Evolutionary conservation across 768 basidiomycete species (phyloP), one percentile per base, ranked within the genome.

Genomic region (Suillus tomentosus): DNA sequence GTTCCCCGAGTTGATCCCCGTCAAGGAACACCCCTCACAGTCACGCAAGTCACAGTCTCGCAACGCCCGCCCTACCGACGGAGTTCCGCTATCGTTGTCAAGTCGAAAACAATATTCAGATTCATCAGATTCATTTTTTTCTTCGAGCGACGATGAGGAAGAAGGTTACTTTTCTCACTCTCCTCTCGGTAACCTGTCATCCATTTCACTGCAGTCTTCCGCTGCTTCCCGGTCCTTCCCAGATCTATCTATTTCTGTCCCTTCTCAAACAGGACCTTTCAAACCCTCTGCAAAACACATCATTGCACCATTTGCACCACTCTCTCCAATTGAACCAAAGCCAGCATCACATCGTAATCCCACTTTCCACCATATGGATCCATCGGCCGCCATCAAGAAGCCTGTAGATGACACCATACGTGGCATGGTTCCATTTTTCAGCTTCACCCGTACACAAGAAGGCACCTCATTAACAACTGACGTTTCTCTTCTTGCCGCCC

Each of bases 381-480:
- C 65, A 14, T 27, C 56, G 17, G 68, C 67, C 27, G 48, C 61
- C 55, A 65, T 68, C 53, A 73, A 62, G 62, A 68, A 65, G 51
- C 22, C 53, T 42, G 40, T 40, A 40, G 40, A 63, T 8, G 57
- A 63, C n/a, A 42, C 15, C 22, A 43, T 22, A 50, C 66, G 63
- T 53, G 58, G 67, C 14, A 65, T 59, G n/a, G 81, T 88, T n/a
- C 86, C 90, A 3, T 93, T 94, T 77, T 87, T 93, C 76, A 90
- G 86, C 66, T 89, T 93, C 71, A 92, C 91, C 19, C 81, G 90
- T 65, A 92, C 91, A 7, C 75, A 81, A 24, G 92, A 93, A 73
- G 89, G 89, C 2, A 89, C 90, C 27, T 91, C 89, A 13, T 78
- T 94, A 60, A 91, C 90, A 2, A 86, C 91, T 4, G 89, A 90